phyloP scores from a whole-genome alignment of 1,284 basidiomycete genomes.

The Butyriboletus regius region DNA sequence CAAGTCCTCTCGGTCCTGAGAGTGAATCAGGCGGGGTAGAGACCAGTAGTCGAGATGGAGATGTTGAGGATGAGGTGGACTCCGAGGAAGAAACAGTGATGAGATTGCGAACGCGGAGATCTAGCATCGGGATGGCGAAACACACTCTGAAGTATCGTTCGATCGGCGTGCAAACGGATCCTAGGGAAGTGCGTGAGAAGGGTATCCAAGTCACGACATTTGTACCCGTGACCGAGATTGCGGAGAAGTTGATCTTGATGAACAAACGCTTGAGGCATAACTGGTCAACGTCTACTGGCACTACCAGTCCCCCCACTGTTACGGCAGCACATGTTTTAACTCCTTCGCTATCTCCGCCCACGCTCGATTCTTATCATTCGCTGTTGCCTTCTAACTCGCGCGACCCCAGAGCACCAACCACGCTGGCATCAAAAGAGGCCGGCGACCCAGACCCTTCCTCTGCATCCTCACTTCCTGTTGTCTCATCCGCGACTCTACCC shows the following conservation, averaged over 20 bases:
- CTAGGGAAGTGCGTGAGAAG: slow-evolving; percentile 19
- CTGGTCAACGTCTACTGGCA: slow-evolving; percentile 32
- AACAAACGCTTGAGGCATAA: slow-evolving; percentile 29
- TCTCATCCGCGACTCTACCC: slow-evolving; percentile 45
- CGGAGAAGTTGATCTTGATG: slow-evolving; percentile 13
- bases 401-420: neutral
- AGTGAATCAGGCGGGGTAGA: slow-evolving; percentile 50
- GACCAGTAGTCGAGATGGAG: slow-evolving; percentile 68
- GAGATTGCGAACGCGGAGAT: slow-evolving; percentile 21
- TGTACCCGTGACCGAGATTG: slow-evolving; percentile 12
- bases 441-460: neutral
- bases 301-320: slow-evolving; percentile 22
- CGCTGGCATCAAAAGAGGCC: slow-evolving; percentile 1
- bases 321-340: slow-evolving; percentile 25
- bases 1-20: slow-evolving; percentile 42
- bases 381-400: neutral
- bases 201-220: slow-evolving; percentile 21
- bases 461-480: slow-evolving; percentile 29
- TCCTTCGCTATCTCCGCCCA: neutral
- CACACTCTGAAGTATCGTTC: slow-evolving; percentile 21
- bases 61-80: slow-evolving; percentile 75
- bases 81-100: slow-evolving; percentile 37
- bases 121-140: slow-evolving; percentile 9
- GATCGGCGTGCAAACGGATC: slow-evolving; percentile 30
- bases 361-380: neutral